phyloP scores from a whole-genome alignment of 1,284 basidiomycete genomes.

The Phlebopus sp. region DNA sequence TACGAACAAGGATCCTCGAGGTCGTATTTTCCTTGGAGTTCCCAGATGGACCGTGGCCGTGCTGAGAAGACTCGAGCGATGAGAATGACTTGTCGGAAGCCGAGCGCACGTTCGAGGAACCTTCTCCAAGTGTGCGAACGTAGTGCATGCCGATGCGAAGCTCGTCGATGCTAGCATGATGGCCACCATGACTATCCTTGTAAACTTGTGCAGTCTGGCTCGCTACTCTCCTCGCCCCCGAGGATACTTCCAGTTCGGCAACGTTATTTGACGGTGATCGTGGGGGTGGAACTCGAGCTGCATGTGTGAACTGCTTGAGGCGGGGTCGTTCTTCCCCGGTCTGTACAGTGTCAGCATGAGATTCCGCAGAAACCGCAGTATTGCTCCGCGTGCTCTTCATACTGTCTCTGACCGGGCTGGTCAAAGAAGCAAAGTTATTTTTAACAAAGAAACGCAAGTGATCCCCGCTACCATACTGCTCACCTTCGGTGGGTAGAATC shows the following conservation, averaged over 20 bases:
- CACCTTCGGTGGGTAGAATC: slow-evolving; percentile 26
- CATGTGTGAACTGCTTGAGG: slow-evolving; percentile 71
- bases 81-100: slow-evolving; percentile 48
- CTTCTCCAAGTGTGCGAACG: slow-evolving; percentile 62
- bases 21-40: slow-evolving; percentile 28
- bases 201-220: slow-evolving; percentile 68
- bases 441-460: not conserved
- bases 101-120: slow-evolving; percentile 45
- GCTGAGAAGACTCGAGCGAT: slow-evolving; percentile 56
- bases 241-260: slow-evolving; percentile 24
- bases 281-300: slow-evolving; percentile 64
- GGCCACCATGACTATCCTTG: slow-evolving; percentile 30
- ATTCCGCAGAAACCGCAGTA: slow-evolving; percentile 36
- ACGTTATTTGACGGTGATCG: slow-evolving; percentile 35
- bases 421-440: not conserved
- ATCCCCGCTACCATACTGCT: not conserved
- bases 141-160: slow-evolving; percentile 66
- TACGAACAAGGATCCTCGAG: slow-evolving; percentile 47
- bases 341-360: slow-evolving; percentile 29
- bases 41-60: slow-evolving; percentile 28
- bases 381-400: slow-evolving; percentile 32
- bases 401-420: slow-evolving; percentile 32
- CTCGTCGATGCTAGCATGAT: slow-evolving; percentile 49
- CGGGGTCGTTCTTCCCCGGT: slow-evolving; percentile 45
- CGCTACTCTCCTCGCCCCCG: slow-evolving; percentile 43